Percentiles rank a stretch among this genome's conserved stretches.
These are phyloP conservation scores for Rubroshorea leprosula DNA, from an alignment of 345 rosid genomes.

Conservation along the genomic window DNA sequence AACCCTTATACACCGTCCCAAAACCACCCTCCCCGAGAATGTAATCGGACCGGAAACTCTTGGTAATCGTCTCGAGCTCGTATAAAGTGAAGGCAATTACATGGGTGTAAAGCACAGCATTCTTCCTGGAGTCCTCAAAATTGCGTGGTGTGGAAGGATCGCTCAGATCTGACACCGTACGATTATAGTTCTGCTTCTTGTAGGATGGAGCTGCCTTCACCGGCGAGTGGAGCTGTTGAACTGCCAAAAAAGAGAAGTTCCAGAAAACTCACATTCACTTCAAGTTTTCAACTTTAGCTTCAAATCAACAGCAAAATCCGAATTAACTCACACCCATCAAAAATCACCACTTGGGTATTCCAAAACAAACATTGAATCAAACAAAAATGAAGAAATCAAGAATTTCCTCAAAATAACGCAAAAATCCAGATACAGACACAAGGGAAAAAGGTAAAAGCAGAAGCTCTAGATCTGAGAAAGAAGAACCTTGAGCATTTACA, in stretches of 20 bases:
- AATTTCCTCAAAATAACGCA: too few species aligned
- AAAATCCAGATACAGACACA: too few species aligned
- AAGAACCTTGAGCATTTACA: slow-evolving; percentile 73
- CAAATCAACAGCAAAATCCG: too few species aligned
- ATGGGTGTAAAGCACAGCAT: slow-evolving; percentile 60
- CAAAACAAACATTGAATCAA: too few species aligned
- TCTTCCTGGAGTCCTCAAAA: slow-evolving; percentile 61
- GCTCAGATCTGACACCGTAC: slow-evolving; percentile 87
- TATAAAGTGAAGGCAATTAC: slow-evolving; percentile 77
- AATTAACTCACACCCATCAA: too few species aligned
- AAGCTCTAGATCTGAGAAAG: slow-evolving; percentile 20
- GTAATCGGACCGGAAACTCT: slow-evolving; percentile 96
- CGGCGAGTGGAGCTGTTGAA: slow-evolving; percentile 45
- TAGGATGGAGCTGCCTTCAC: slow-evolving; percentile 31
- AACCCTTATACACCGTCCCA: slow-evolving; percentile 93
- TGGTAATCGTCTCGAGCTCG: slow-evolving; percentile 93
- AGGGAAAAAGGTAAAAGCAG: not conserved
- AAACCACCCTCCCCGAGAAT: slow-evolving; percentile 97
- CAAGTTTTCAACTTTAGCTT: too few species aligned
- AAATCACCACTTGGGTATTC: too few species aligned
- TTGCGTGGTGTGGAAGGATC: slow-evolving; percentile 16
- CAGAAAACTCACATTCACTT: too few species aligned
- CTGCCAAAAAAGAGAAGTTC: slow-evolving; percentile 27
- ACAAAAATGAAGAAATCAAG: too few species aligned
- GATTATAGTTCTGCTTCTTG: slow-evolving; percentile 63